Evolutionary conservation across 768 basidiomycete species (phyloP).

Genomic region (Mycena sanguinolenta): DNA sequence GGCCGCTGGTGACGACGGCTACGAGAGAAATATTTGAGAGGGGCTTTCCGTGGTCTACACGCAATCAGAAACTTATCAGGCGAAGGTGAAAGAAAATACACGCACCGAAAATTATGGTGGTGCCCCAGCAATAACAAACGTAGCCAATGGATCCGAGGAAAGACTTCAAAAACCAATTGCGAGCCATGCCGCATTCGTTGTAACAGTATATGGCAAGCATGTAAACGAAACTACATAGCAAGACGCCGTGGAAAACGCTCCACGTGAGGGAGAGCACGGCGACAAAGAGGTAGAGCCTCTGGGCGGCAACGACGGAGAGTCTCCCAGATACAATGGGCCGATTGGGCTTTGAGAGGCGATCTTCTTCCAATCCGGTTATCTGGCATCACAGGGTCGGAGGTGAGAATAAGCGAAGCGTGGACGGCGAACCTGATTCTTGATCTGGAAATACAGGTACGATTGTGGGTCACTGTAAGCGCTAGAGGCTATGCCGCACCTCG

Average conservation of each 20-base stretch:
- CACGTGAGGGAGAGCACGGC: conserved; percentile 20
- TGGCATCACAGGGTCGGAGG: not conserved
- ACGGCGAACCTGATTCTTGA: conserved; percentile 16
- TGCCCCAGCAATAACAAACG: conserved; percentile 41
- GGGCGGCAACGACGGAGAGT: conserved; percentile 31
- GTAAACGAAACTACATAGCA: conserved; percentile 34
- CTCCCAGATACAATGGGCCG: conserved; percentile 41
- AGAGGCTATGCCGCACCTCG: conserved; percentile 13
- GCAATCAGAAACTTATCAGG: not conserved
- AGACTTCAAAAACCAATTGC: conserved; percentile 36
- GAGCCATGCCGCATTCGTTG: conserved; percentile 38
- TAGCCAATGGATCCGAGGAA: conserved; percentile 39
- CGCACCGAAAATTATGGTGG: conserved; percentile 38
- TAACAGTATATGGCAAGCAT: conserved; percentile 39
- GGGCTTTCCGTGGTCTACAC: conserved; percentile 33
- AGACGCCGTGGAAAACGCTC: conserved; percentile 32
- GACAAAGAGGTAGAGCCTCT: conserved; percentile 32
- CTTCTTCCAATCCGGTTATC: conserved; percentile 39
- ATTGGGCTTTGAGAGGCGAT: conserved; percentile 39
- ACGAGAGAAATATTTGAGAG: conserved; percentile 32
- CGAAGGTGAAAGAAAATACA: not conserved
- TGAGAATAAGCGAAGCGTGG: not conserved
- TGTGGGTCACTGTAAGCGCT: conserved; percentile 23
- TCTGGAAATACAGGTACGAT: not conserved
- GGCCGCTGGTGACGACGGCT: conserved; percentile 47